Base-by-base conservation (phyloP, 2,329 filamentous ascomycete genomes). In the Sarocladiaceae sp. region DNA sequence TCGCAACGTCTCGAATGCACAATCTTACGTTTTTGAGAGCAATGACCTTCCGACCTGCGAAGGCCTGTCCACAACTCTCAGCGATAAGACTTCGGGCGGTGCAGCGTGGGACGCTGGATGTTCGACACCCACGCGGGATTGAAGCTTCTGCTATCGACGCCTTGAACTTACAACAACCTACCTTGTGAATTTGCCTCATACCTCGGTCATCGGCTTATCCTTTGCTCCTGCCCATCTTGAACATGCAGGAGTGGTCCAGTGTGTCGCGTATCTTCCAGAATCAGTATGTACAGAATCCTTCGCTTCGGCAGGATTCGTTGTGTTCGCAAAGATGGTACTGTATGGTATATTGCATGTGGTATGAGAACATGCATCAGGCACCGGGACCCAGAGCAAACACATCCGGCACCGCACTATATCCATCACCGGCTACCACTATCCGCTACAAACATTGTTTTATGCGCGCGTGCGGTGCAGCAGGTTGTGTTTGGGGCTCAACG, bases 381-480 rank as follows among this genome's bases (percentile, higher is more conserved):
- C 26, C 44, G 44, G 44, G 33, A 48, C 11, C 44, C 26, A 33
- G 22, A 28, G 44, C 26, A 48, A 48, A 48, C 44, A 33, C 44
- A 48, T 48, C 44, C 44, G 44, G 44, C 22, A 20, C n/a, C 44
- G 25, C 18, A 44, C 44, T 22, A 33, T 33, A 31, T 31, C 26
- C 26, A 48, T 15, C 44, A 33, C 18, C n/a, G 40, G 22, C 23
- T n/a, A n/a, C 22, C 40, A 44, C 17, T 23, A n/a, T 23, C 8
- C 20, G 37, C 17, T 40, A 40, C 22, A 29, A 48, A 48, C 44
- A 48, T 31, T 48, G 44, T 48, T 48, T 48, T 31, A 31, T 31
- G 44, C 44, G 44, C 40, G 22, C 4, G 40, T 31, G 44, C 44
- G 26, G 44, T 48, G 44, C 44, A 29, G 44, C 44, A 48, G 44